Evolutionary conservation across 345 rosid species (phyloP).

Genomic region (Zanthoxylum bungeanum): DNA sequence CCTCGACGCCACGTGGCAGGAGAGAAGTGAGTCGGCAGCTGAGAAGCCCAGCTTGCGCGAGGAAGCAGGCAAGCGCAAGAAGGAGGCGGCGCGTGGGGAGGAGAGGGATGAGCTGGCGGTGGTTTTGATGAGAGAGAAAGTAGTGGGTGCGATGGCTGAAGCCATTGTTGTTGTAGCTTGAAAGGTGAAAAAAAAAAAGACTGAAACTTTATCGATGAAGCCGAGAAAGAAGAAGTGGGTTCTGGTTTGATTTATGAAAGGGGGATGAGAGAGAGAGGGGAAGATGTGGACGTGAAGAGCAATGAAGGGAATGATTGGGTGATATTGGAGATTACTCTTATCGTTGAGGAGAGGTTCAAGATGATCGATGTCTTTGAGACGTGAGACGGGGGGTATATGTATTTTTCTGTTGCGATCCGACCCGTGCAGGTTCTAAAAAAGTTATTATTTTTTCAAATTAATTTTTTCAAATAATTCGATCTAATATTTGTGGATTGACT

Average conservation of each 20-base stretch:
- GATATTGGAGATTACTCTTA: slow-evolving; percentile 44
- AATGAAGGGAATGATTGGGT: slow-evolving; percentile 30
- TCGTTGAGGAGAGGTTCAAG: slow-evolving; percentile 62
- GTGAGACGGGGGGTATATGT: too few relatives aligned
- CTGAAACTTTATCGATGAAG: background rate
- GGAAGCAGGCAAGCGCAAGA: slow-evolving; percentile 35
- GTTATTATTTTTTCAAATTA: too few relatives aligned
- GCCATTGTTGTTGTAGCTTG: slow-evolving; percentile 39
- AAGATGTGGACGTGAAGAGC: slow-evolving; percentile 43
- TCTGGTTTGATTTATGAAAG: background rate
- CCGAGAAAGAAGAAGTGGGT: background rate
- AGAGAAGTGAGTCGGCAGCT: slow-evolving; percentile 49
- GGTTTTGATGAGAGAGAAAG: slow-evolving; percentile 61
- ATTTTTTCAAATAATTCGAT: too few relatives aligned
- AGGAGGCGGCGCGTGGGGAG: slow-evolving; percentile 39
- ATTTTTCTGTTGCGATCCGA: too few relatives aligned
- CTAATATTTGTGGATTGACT: too few relatives aligned
- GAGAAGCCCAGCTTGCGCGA: slow-evolving; percentile 58
- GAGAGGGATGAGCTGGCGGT: slow-evolving; percentile 33
- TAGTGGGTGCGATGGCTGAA: slow-evolving; percentile 59
- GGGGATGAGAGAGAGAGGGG: slow-evolving; percentile 4
- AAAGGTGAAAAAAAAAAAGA: background rate
- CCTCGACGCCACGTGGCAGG: slow-evolving; percentile 46
- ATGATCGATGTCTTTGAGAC: slow-evolving; percentile 39
- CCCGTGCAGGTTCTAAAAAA: too few relatives aligned